These are phyloP conservation scores for Striga asiatica DNA, from an alignment of 257 asterid species.

Conservation along the genomic window DNA sequence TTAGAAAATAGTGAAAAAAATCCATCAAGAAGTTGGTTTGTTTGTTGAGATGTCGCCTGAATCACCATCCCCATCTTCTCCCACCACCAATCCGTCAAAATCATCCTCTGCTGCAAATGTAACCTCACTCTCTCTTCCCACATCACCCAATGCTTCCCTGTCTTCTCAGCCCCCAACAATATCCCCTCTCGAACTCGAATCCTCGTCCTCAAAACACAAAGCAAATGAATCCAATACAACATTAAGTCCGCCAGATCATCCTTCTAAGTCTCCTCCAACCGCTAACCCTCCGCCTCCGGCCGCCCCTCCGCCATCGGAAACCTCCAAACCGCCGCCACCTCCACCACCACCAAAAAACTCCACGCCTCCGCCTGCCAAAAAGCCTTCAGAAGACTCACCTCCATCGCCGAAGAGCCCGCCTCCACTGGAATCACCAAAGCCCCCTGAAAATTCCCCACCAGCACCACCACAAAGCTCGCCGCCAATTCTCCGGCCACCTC, in stretches of 20 bases:
- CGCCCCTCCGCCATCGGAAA: background rate
- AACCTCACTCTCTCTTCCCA: conserved; percentile 15
- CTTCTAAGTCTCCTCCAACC: conserved; percentile 18
- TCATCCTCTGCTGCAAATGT: no score
- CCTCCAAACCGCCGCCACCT: conserved; percentile 8
- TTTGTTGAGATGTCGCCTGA: conserved; percentile 21
- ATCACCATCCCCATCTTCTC: conserved; percentile 14
- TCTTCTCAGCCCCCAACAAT: conserved; percentile 8
- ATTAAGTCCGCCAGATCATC: conserved; percentile 15
- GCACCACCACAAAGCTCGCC: conserved; percentile 12
- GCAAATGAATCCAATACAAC: conserved; percentile 1
- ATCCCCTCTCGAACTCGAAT: conserved; percentile 15
- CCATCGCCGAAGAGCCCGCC: conserved; percentile 14
- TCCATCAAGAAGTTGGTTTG: no score
- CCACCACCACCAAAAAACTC: conserved; percentile 21
- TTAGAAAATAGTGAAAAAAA: no score
- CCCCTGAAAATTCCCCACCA: conserved; percentile 26
- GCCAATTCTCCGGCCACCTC: conserved; percentile 23
- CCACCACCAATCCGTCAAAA: conserved; percentile 24
- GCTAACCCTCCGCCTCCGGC: conserved; percentile 7
- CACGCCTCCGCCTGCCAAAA: conserved; percentile 22
- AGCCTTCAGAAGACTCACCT: conserved; percentile 21
- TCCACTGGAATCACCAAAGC: conserved; percentile 15
- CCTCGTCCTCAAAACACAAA: conserved; percentile 25
- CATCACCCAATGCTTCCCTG: background rate